These are phyloP conservation scores for Asparagopsis taxiformis DNA, from an alignment of 31 red algal genomes.

Conservation along the genomic window DNA sequence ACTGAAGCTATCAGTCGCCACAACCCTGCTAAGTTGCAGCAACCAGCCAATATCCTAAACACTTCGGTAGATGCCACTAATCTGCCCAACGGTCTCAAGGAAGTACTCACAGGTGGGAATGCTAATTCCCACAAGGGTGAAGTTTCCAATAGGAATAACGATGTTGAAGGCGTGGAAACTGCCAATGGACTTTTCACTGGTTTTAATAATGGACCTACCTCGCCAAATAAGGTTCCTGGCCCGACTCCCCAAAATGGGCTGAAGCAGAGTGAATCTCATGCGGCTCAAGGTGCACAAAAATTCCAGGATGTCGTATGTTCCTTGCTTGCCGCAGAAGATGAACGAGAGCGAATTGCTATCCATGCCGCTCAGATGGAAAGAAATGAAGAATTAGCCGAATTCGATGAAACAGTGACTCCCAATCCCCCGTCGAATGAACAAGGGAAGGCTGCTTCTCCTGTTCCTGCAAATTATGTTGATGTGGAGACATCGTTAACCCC, in stretches of 20 bases:
- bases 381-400: slow-evolving; percentile 29
- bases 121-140: neutral
- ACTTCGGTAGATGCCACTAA: neutral
- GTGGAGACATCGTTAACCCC: slow-evolving; percentile 43
- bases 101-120: neutral
- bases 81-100: neutral
- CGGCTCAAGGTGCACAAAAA: neutral
- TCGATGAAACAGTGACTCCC: slow-evolving; percentile 23
- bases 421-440: neutral
- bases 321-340: slow-evolving; percentile 64
- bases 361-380: slow-evolving; percentile 33
- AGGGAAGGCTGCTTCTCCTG: neutral
- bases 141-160: neutral
- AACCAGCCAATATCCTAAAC: neutral
- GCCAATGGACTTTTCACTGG: neutral
- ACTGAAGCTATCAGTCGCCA: slow-evolving; percentile 32
- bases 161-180: neutral
- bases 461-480: slow-evolving; percentile 3
- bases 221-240: neutral
- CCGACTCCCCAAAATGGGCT: no score
- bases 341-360: slow-evolving; percentile 38
- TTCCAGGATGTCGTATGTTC: slow-evolving; percentile 39
- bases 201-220: neutral
- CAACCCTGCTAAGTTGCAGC: no score
- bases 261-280: neutral